phyloP scores from a whole-genome alignment of 192 early-diverging fungal genomes.

The Gaertneriomyces semiglobifer region DNA sequence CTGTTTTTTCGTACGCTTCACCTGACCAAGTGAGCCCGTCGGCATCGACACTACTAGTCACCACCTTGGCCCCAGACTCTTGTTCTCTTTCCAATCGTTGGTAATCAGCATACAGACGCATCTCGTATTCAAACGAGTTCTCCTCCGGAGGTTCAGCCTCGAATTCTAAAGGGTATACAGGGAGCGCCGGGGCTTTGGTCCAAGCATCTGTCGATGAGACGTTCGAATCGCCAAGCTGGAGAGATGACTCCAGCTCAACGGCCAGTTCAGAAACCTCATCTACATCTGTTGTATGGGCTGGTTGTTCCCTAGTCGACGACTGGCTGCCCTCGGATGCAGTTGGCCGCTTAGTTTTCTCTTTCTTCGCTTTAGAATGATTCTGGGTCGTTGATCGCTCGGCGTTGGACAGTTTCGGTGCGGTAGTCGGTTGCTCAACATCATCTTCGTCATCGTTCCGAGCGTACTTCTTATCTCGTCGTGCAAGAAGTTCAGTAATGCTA shows the following conservation, averaged over 20 bases:
- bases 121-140: constrained; percentile 32
- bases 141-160: constrained; percentile 9
- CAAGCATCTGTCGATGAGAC: not conserved
- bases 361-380: too few relatives aligned
- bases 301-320: too few relatives aligned
- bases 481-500: constrained; percentile 24
- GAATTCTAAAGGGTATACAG: constrained; percentile 40
- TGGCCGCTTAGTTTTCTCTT: too few relatives aligned
- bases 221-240: too few relatives aligned
- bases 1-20: constrained; percentile 77
- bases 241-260: too few relatives aligned
- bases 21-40: constrained; percentile 62
- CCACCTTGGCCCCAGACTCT: constrained; percentile 31
- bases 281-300: too few relatives aligned
- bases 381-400: not conserved
- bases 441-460: constrained; percentile 36
- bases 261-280: too few relatives aligned
- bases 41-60: constrained; percentile 31
- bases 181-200: constrained; percentile 27
- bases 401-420: not conserved
- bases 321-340: too few relatives aligned
- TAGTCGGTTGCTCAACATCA: not conserved
- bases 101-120: constrained; percentile 38
- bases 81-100: constrained; percentile 34
- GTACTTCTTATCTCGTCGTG: constrained; percentile 31